Base-by-base conservation (phyloP, 2,329 filamentous ascomycete species). In the Talaromyces sp. region DNA sequence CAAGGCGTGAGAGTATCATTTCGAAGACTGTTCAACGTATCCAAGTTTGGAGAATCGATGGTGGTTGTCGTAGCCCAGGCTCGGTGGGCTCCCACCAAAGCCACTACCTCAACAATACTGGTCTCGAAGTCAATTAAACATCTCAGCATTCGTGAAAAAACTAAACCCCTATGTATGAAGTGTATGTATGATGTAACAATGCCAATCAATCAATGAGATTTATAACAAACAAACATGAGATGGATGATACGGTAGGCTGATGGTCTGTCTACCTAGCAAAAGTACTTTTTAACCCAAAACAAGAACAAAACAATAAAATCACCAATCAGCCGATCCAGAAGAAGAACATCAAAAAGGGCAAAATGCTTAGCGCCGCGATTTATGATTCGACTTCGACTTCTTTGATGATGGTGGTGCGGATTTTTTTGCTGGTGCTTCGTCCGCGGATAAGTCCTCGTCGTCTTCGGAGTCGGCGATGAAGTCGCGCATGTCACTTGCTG, bases 401-500 rank as follows among this genome's bases (percentile, higher is more conserved):
- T 78, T 79, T 35, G 75, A 69, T 39, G 65, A 39, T 27, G 76
- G 73, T 43, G 47, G 37, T 47, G 47, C 11, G 72, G 70, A 27
- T 72, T 72, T 27, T 13, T 49, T 63, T 71, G 69, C 45, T 60
- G 31, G 45, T 65, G 62, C 66, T 16, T 70, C 71, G 57, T 73
- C 73, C 22, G 75, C 73, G 27, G 73, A 76, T 27, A 71, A 69
- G 24, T 82, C 75, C 24, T 76, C 79, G 11, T 80, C 78, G 9
- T 79, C 78, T 45, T 84, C 82, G 2, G 78, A 80, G 63, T 83
- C 80, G 6, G 80, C 78, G 59, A 83, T 77, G 68, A 81, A 79
- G 60, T 83, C 81, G 13, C 24, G 41, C 60, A 66, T 64, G n/a
- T 64, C 85, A 66, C 89, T 88, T 7, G 88, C 87, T 31, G 86